Evolutionary conservation across 805 yeast genomes (phyloP), one percentile per base, ranked within the genome.

Genomic region (Wickerhamiella bombiphila): DNA sequence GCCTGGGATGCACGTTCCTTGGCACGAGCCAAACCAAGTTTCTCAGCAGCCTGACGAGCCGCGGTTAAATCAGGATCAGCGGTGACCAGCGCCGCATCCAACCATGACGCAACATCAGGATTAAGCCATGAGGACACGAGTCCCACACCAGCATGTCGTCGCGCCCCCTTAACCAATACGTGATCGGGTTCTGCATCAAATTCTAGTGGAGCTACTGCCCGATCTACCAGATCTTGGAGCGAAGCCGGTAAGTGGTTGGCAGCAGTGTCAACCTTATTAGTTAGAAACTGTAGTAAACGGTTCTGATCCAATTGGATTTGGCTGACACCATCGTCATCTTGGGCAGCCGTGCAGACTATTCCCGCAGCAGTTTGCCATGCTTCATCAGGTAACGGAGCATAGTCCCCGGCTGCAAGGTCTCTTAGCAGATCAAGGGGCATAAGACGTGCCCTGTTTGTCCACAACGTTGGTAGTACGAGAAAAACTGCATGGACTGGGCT

Each of bases 401-500:
- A 41, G 38, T 32, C 47, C 21, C 39, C 43, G 16, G 38, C 43
- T 34, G 22, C 18, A 24, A 45, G 33, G 26, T 54, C 58, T 18
- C 50, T 49, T 26, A 56, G 31, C 18, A 50, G 39, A 17, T 53
- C 57, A 22, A 45, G 34, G 4, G 56, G 51, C 29, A 55, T 38
- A 19, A 43, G 41, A 22, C 44, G 41, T 11, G 20, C 13, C 11
- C 43, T 30, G 33, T 45, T 36, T 13, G 14, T 37, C 31, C 32
- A 43, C 11, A 57, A 41, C 3, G 46, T 42, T 2, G 46, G 46
- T 15, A 57, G 35, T 1, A 52, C 36, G 7, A 56, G 36, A 37
- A 46, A 54, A 9, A 53, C 24, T 2, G 56, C 52, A 34, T 54
- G 46, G 13, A 55, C 34, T 1, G 57, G 55, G 6, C 53, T 46